These are phyloP conservation scores for Astragalus glycyphyllos DNA, from an alignment of 306 rosid species.

Conservation along the genomic window DNA sequence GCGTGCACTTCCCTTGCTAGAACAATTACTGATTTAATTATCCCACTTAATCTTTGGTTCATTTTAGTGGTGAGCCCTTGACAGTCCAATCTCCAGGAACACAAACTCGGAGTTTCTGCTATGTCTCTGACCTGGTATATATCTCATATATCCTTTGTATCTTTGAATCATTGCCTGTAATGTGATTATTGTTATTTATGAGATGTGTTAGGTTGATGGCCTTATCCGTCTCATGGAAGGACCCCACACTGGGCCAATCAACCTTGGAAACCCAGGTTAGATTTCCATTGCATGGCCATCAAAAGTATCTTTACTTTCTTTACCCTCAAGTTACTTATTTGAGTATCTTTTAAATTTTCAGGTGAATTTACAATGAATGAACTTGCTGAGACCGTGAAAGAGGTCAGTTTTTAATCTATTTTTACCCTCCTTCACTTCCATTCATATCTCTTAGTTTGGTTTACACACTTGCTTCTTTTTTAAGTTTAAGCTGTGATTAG, in stretches of 20 bases:
- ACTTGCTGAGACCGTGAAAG: constrained; percentile 83
- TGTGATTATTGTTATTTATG: constrained; percentile 18
- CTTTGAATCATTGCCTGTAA: constrained; percentile 1
- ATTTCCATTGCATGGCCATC: neutral
- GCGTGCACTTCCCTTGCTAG: constrained; percentile 4
- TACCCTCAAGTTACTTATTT: neutral
- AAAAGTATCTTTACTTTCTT: constrained; percentile 1
- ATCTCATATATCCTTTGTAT: constrained; percentile 8
- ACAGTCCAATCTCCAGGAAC: constrained; percentile 73
- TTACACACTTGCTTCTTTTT: no score
- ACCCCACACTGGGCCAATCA: constrained; percentile 64
- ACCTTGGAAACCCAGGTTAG: constrained; percentile 73
- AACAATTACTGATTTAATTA: constrained; percentile 25
- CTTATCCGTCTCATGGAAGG: constrained; percentile 71
- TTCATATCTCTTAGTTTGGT: no score
- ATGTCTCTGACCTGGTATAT: constrained; percentile 66
- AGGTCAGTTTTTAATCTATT: constrained; percentile 50
- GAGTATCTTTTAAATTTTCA: constrained; percentile 36
- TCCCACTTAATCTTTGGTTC: constrained; percentile 15
- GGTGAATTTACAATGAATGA: constrained; percentile 86
- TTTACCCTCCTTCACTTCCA: no score
- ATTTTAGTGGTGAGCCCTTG: constrained; percentile 64
- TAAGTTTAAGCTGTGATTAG: no score
- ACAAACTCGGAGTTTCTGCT: constrained; percentile 76
- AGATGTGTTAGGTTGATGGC: constrained; percentile 62